Conservation (phyloP, 164 flowering plant species). For the Stephania cephalantha region DNA sequence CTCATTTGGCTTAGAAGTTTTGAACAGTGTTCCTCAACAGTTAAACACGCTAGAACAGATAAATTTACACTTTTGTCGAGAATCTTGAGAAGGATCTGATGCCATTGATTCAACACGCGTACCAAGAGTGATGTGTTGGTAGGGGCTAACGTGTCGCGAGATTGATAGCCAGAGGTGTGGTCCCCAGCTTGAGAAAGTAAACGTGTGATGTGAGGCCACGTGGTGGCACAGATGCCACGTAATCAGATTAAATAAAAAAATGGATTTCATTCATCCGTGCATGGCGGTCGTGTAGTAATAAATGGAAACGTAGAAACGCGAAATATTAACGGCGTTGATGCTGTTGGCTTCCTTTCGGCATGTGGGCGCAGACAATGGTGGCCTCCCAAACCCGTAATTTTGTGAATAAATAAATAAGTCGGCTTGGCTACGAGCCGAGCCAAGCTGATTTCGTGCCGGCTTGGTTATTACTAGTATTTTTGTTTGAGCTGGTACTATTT, state of each 20-base stretch:
- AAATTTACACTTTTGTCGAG: too few relatives aligned
- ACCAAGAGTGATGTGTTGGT: neutral
- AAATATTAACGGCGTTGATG: neutral
- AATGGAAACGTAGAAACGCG: neutral
- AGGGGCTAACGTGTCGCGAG: neutral
- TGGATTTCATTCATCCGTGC: neutral
- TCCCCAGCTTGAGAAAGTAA: neutral
- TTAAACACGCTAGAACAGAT: too few relatives aligned
- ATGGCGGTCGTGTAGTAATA: neutral
- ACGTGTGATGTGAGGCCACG: conserved; percentile 3
- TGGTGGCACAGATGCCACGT: conserved; percentile 1
- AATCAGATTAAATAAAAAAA: neutral
- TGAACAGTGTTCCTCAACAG: neutral
- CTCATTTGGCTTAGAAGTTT: neutral
- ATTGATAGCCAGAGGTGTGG: neutral
- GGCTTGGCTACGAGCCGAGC: neutral
- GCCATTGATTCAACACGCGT: neutral
- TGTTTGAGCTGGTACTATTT: too few relatives aligned
- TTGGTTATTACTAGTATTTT: neutral
- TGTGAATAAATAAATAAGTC: neutral
- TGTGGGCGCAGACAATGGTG: neutral
- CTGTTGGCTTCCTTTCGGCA: neutral
- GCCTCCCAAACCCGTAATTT: too few relatives aligned
- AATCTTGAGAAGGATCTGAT: too few relatives aligned
- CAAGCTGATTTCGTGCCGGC: neutral